Conservation (phyloP, 2,329 filamentous ascomycete genomes). For the Aspergillus cejpii region DNA sequence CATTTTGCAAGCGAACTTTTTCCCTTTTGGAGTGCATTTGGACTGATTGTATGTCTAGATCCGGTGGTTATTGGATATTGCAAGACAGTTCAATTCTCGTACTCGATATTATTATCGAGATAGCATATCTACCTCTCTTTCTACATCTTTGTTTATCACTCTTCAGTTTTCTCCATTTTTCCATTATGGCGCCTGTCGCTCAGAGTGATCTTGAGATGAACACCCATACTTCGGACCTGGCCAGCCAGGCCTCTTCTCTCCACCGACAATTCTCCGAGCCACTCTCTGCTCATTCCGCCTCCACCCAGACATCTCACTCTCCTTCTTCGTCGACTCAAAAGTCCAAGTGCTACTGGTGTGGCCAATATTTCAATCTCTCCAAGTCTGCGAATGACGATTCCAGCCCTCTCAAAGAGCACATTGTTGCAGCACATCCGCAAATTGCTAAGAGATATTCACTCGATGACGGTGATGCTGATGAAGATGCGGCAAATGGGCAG, state of each 20-base stretch:
- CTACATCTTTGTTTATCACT: constrained; percentile 7
- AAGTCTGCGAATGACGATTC: constrained; percentile 22
- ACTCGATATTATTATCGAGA: background rate
- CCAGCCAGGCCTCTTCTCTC: constrained; percentile 33
- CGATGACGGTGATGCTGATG: constrained; percentile 22
- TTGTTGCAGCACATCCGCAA: constrained; percentile 30
- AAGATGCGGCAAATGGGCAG: constrained; percentile 17
- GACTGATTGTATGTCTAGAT: constrained; percentile 28
- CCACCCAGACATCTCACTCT: constrained; percentile 32
- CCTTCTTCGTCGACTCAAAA: constrained; percentile 23
- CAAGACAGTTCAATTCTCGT: constrained; percentile 2
- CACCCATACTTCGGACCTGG: constrained; percentile 33
- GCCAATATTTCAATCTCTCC: constrained; percentile 22
- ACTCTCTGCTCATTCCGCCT: constrained; percentile 29
- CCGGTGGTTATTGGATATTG: constrained; percentile 12
- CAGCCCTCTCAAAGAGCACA: constrained; percentile 29
- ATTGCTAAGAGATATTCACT: constrained; percentile 20
- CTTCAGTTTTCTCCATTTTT: constrained; percentile 2
- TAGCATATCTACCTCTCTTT: background rate
- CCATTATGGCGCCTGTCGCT: constrained; percentile 30
- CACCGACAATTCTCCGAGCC: constrained; percentile 38
- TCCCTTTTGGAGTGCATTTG: constrained; percentile 11
- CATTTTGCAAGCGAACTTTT: constrained; percentile 31
- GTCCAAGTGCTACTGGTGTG: constrained; percentile 35
- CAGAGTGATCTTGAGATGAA: constrained; percentile 32